phyloP scores from a whole-genome alignment of 139 green algal genomes.

The Micractinium conductrix region DNA sequence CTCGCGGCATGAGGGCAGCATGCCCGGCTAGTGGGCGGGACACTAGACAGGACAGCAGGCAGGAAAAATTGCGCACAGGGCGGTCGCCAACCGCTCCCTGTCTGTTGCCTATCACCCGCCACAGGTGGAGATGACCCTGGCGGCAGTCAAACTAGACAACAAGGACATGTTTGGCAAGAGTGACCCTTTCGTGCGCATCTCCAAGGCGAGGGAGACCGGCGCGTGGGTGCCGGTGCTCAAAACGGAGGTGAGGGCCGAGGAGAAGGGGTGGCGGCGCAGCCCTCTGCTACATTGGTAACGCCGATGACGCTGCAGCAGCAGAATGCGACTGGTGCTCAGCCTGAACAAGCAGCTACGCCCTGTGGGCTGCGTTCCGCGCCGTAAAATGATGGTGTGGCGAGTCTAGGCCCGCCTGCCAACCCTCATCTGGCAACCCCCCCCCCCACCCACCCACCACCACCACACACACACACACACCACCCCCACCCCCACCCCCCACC shows the following conservation, averaged over 20 bases:
- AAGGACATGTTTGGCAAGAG: slow-evolving; percentile 32
- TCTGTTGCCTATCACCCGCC: not conserved
- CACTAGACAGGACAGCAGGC: not conserved
- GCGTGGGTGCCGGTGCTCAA: slow-evolving; percentile 49
- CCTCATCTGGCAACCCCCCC: too few species aligned
- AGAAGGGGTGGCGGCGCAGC: not conserved
- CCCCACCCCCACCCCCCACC: not conserved
- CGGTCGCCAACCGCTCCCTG: not conserved
- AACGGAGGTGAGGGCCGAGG: slow-evolving; percentile 25
- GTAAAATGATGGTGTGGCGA: too few species aligned
- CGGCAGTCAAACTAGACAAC: slow-evolving; percentile 36
- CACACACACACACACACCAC: too few species aligned
- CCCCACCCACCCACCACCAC: too few species aligned
- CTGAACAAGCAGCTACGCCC: too few species aligned
- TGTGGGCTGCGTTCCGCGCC: too few species aligned
- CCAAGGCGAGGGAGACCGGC: slow-evolving; percentile 34
- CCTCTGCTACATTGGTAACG: too few species aligned
- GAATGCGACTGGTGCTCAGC: too few species aligned
- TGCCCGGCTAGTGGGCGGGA: too few species aligned
- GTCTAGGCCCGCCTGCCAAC: too few species aligned
- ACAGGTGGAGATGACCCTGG: slow-evolving; percentile 10
- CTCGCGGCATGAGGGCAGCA: too few species aligned
- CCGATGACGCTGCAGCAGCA: too few species aligned
- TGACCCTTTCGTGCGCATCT: slow-evolving; percentile 29
- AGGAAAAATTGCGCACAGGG: not conserved